Conservation (phyloP, 176 grass and related monocot genomes). For the Eragrostis nindensis region DNA sequence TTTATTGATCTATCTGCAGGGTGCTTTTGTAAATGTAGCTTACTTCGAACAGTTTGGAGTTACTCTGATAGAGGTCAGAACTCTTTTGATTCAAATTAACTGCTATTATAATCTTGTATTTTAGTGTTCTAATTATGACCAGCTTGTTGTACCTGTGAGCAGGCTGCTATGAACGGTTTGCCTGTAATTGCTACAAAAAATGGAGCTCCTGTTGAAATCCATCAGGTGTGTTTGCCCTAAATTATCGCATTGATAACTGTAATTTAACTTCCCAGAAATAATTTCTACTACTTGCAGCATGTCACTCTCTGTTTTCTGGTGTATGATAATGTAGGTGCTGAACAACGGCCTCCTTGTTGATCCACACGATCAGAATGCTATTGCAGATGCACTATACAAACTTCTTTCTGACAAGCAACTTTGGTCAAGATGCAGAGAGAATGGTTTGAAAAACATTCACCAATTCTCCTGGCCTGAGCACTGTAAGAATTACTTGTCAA, state of each 20-base stretch:
- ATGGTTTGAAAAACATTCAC: constrained; percentile 74
- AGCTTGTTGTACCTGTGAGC: constrained; percentile 26
- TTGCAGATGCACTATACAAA: constrained; percentile 82
- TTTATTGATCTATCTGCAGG: constrained; percentile 56
- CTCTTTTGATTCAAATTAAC: constrained; percentile 27
- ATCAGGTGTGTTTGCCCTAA: constrained; percentile 51
- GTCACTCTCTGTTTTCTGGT: constrained; percentile 23
- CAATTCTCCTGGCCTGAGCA: constrained; percentile 86
- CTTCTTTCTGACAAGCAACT: constrained; percentile 76
- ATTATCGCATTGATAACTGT: background rate
- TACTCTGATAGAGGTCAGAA: constrained; percentile 74
- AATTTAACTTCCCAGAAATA: constrained; percentile 2
- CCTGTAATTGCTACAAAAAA: constrained; percentile 81
- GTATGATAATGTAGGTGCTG: constrained; percentile 51
- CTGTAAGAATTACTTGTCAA: constrained; percentile 76
- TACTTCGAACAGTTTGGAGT: constrained; percentile 78
- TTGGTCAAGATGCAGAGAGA: constrained; percentile 73
- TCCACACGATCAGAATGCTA: constrained; percentile 77
- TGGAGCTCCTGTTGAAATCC: constrained; percentile 85
- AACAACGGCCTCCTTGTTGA: constrained; percentile 83
- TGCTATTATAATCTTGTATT: background rate
- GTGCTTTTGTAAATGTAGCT: constrained; percentile 81
- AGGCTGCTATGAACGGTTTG: constrained; percentile 80
- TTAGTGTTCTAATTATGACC: constrained; percentile 10
- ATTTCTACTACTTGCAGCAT: background rate